phyloP scores from a whole-genome alignment of 2,329 filamentous ascomycete genomes.

The Apiospora rasikravindrae region DNA sequence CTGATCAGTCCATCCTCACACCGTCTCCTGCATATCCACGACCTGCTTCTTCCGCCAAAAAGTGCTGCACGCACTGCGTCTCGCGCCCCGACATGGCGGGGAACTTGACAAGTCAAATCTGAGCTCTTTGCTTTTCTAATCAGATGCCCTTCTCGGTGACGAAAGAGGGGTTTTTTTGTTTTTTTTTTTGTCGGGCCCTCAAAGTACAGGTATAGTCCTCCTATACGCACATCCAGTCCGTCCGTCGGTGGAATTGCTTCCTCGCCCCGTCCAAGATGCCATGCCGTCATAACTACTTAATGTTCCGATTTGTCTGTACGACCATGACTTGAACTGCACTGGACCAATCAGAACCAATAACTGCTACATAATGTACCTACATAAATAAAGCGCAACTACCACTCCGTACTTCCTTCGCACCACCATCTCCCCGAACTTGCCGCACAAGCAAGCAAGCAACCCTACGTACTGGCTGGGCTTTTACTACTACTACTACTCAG shows the following conservation, averaged over 20 bases:
- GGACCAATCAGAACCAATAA: background rate
- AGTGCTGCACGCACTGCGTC: background rate
- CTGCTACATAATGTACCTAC: background rate
- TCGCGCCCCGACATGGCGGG: background rate
- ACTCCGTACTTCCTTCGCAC: background rate
- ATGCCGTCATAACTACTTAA: slow-evolving; percentile 7
- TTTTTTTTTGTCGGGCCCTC: background rate
- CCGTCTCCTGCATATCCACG: background rate
- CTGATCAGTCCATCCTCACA: background rate
- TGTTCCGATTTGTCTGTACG: background rate
- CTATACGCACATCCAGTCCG: background rate
- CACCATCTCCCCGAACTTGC: background rate
- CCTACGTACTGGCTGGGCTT: background rate
- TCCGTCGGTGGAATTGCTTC: background rate
- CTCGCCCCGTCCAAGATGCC: background rate
- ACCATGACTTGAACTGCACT: background rate
- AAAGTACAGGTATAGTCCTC: background rate
- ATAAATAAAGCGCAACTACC: background rate
- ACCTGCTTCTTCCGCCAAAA: background rate
- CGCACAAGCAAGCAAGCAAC: slow-evolving; percentile 2
- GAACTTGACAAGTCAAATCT: background rate
- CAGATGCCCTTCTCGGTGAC: background rate
- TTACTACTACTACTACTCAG: background rate
- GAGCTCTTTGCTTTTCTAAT: background rate
- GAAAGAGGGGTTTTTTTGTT: background rate